Evolutionary conservation across 1,284 basidiomycete genomes (phyloP), one percentile per base, ranked within the genome.

Genomic region (Marasmius oreades): DNA sequence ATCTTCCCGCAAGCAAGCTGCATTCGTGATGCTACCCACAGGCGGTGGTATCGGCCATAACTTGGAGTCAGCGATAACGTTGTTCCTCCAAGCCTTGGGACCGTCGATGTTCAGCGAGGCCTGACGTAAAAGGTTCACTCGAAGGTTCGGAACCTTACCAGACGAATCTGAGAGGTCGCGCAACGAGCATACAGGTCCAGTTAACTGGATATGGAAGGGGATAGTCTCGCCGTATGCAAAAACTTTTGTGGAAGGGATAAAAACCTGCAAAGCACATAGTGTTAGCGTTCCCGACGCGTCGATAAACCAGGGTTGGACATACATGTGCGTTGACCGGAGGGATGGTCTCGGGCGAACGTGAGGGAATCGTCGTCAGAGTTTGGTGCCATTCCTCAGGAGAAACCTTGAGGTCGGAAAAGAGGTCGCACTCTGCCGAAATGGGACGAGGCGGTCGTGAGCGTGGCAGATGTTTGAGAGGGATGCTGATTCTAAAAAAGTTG

Each of bases 371-470:
- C 20, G 39, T 42, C 39, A 42, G 8, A 2, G 39, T 70, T 63
- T 86, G 82, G 53, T 73, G 73, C 82, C 83, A 87, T 62, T 86
- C 84, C 58, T 86, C 86, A 16, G 85, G 85, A 10, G 70, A 69
- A 0, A 70, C 69, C 70, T 88, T 80, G 64, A 79, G 61, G 16
- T 77, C 70, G 14, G 76, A 71, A 62, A 81, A 73, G 67, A 84
- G 73, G 46, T 71, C 62, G 36, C 73, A 55, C 64, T 64, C 53
- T 11, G 67, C 61, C 2, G 73, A 52, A 47, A 77, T 77, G 10
- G 83, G 79, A 37, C 77, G 73, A 47, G 74, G 73, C 5, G 85
- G 77, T 26, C 81, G 77, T 26, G 76, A 74, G 22, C 82, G 75
- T 8, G 84, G 85, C 42, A 64, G 63, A 58, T 86, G 85, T 7